Percentiles rank a stretch among this genome's conserved stretches.
phyloP scores from a whole-genome alignment of 1,284 basidiomycete genomes.

The Pseudozyma thailandica region DNA sequence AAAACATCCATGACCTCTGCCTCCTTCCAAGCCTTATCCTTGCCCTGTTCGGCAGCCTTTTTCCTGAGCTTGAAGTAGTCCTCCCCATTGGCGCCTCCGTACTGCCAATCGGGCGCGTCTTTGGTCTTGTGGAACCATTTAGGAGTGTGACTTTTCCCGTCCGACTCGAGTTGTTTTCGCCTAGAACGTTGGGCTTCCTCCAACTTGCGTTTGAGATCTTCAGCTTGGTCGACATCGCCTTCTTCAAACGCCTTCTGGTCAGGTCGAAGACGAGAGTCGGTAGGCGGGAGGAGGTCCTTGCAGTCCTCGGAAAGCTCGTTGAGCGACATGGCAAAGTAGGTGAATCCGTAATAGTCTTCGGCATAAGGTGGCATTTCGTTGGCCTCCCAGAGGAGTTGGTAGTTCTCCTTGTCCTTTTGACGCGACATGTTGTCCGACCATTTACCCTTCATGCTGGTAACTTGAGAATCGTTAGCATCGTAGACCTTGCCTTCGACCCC shows the following conservation, averaged over 20 bases:
- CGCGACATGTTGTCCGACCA: conserved; percentile 61
- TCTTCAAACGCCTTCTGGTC: conserved; percentile 88
- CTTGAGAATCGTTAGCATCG: conserved; percentile 55
- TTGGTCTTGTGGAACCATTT: conserved; percentile 62
- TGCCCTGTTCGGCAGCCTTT: conserved; percentile 23
- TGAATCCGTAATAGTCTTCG: conserved; percentile 66
- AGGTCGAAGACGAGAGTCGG: conserved; percentile 85
- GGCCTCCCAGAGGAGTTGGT: conserved; percentile 65
- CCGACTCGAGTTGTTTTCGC: conserved; percentile 69
- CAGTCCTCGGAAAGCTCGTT: conserved; percentile 72
- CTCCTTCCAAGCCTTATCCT: conserved; percentile 19
- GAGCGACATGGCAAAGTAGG: conserved; percentile 66
- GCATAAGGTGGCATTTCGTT: conserved; percentile 59
- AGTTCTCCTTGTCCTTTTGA: conserved; percentile 61
- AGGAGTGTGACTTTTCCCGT: conserved; percentile 35
- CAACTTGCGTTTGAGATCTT: conserved; percentile 78
- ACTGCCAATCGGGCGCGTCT: conserved; percentile 51
- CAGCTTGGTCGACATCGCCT: conserved; percentile 80
- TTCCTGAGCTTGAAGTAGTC: conserved; percentile 54
- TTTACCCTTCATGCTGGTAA: conserved; percentile 57
- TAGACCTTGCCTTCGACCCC: conserved; percentile 58
- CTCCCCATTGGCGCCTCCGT: conserved; percentile 49
- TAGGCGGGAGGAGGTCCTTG: conserved; percentile 77
- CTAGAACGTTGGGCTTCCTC: conserved; percentile 73
- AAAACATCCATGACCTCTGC: conserved; percentile 30